Percentiles rank a stretch among this genome's conserved stretches.
Evolutionary conservation across 371 early-diverging fungal genomes (phyloP).

Genomic region (Mucor velutinosus): DNA sequence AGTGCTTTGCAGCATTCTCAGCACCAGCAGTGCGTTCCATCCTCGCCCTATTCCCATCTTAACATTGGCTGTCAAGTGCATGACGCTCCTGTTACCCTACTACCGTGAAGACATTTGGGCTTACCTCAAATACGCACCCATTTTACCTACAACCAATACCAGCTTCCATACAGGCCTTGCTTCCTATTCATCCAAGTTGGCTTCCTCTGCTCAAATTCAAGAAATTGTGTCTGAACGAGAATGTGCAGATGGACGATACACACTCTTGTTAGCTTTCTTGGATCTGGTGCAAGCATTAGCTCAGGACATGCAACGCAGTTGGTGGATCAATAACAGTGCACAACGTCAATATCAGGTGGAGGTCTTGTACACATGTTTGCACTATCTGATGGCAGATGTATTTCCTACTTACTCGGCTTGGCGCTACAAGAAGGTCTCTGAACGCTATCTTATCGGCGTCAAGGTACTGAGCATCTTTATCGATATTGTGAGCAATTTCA

Average conservation of each 20-base stretch:
- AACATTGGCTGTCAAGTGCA: constrained; percentile 32
- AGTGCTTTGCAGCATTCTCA: constrained; percentile 30
- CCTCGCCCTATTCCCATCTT: constrained; percentile 25
- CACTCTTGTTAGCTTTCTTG: constrained; percentile 39
- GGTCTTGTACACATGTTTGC: constrained; percentile 33
- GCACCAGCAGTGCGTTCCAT: constrained; percentile 12
- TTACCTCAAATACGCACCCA: constrained; percentile 31
- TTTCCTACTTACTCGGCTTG: constrained; percentile 45
- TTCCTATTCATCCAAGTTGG: constrained; percentile 1
- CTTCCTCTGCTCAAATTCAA: constrained; percentile 31
- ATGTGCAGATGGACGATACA: constrained; percentile 33
- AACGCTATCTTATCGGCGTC: constrained; percentile 44
- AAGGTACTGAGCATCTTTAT: constrained; percentile 41
- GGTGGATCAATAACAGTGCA: constrained; percentile 28
- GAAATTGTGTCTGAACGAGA: constrained; percentile 39
- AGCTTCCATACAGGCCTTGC: constrained; percentile 9
- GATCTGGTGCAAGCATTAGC: constrained; percentile 44
- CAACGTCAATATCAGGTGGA: constrained; percentile 28
- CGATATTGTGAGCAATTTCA: constrained; percentile 34
- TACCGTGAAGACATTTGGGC: constrained; percentile 37
- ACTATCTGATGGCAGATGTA: constrained; percentile 45
- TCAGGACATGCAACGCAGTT: constrained; percentile 38
- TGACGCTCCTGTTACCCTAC: constrained; percentile 36
- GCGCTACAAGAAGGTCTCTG: constrained; percentile 45
- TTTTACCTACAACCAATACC: constrained; percentile 36